These are phyloP conservation scores for Orbilia javanica DNA, from an alignment of 2,329 filamentous ascomycete genomes.

Conservation along the genomic window DNA sequence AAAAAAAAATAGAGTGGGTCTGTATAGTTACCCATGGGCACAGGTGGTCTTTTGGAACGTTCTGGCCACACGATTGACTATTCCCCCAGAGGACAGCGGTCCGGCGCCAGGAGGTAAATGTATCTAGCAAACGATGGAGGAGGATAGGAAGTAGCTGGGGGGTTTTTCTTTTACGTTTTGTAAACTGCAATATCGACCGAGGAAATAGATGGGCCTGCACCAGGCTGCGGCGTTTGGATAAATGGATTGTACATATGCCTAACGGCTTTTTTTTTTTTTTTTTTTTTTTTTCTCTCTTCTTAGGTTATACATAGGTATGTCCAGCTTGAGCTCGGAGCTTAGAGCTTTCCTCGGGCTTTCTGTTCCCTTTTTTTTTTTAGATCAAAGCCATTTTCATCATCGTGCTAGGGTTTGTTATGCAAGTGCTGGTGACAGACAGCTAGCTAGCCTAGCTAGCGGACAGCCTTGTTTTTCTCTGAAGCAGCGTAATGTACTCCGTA, in stretches of 20 bases:
- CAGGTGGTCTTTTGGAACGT: constrained; percentile 22
- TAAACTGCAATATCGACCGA: constrained; percentile 22
- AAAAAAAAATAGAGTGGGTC: constrained; percentile 32
- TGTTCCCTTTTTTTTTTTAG: not conserved
- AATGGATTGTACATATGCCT: not conserved
- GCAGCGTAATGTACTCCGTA: not conserved
- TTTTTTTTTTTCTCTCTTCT: no score
- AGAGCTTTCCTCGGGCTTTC: not conserved
- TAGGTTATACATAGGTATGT: not conserved
- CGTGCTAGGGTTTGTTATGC: not conserved
- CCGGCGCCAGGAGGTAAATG: constrained; percentile 15
- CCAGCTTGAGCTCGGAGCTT: constrained; percentile 2
- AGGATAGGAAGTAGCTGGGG: not conserved
- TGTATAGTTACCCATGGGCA: constrained; percentile 4
- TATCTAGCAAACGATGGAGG: not conserved
- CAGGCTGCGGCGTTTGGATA: not conserved
- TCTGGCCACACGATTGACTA: constrained; percentile 1
- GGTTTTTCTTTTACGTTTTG: not conserved
- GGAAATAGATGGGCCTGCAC: not conserved
- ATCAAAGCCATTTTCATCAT: constrained; percentile 38
- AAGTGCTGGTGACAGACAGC: constrained; percentile 14
- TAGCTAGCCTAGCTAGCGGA: constrained; percentile 3
- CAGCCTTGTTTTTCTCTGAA: constrained; percentile 1
- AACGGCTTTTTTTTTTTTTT: not conserved
- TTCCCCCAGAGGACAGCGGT: constrained; percentile 18